Conservation (phyloP, 2,329 filamentous ascomycete genomes). For the Rachicladosporium sp. region DNA sequence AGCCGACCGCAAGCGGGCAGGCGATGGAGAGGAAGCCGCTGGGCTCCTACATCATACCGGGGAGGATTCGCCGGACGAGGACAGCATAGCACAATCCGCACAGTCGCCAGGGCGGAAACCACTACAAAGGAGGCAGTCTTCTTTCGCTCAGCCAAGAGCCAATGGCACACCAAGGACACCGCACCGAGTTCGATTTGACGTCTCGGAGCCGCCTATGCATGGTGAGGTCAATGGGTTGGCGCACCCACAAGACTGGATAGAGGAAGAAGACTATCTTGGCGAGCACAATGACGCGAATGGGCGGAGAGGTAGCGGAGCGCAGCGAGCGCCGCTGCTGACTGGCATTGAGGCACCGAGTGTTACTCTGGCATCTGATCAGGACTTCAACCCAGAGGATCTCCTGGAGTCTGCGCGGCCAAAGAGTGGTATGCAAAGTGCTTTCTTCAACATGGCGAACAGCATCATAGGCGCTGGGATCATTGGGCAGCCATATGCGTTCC, state of each 20-base stretch:
- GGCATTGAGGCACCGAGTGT: slow-evolving; percentile 72
- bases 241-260: slow-evolving; percentile 31
- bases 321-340: slow-evolving; percentile 60
- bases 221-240: slow-evolving; percentile 13
- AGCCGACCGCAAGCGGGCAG: slow-evolving; percentile 10
- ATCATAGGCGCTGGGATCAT: slow-evolving; percentile 73
- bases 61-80: slow-evolving; percentile 15
- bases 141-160: slow-evolving; percentile 34
- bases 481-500: slow-evolving; percentile 86
- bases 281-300: slow-evolving; percentile 25
- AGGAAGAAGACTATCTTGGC: slow-evolving; percentile 50
- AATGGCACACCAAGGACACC: slow-evolving; percentile 49
- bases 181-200: slow-evolving; percentile 64
- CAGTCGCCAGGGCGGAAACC: slow-evolving; percentile 5
- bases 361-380: slow-evolving; percentile 50
- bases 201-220: slow-evolving; percentile 23
- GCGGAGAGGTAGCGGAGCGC: slow-evolving; percentile 31
- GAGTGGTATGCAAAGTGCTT: slow-evolving; percentile 73
- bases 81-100: slow-evolving; percentile 12
- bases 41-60: slow-evolving; percentile 16
- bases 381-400: slow-evolving; percentile 46
- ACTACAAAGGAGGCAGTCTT: slow-evolving; percentile 23
- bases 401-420: slow-evolving; percentile 59
- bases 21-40: slow-evolving; percentile 16
- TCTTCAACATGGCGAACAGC: slow-evolving; percentile 99